Conservation (phyloP, 768 basidiomycete species). For the Xanthoconium stramineum region DNA sequence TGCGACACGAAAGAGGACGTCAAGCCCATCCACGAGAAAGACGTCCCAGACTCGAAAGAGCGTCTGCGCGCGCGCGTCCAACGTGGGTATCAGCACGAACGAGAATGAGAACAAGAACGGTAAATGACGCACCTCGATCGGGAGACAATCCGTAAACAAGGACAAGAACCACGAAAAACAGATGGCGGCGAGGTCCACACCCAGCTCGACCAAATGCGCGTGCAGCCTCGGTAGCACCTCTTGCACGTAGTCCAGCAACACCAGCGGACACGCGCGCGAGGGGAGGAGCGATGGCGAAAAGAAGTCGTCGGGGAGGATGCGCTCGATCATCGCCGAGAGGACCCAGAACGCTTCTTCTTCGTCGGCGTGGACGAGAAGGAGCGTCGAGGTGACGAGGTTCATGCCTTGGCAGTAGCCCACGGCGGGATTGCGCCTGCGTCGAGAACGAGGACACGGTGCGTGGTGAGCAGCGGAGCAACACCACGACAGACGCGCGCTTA, state of each 20-base stretch:
- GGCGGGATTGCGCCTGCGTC: slow-evolving; percentile 74
- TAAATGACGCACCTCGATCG: slow-evolving; percentile 70
- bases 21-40: slow-evolving; percentile 89
- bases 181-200: slow-evolving; percentile 88
- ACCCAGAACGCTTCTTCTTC: slow-evolving; percentile 99
- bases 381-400: slow-evolving; percentile 93
- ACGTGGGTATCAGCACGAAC: background rate
- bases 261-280: slow-evolving; percentile 90
- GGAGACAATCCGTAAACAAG: slow-evolving; percentile 92
- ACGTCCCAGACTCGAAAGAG: slow-evolving; percentile 96
- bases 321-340: slow-evolving; percentile 83
- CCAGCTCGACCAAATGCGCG: slow-evolving; percentile 70
- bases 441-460: background rate
- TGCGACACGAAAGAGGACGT: slow-evolving; percentile 88
- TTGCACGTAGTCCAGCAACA: slow-evolving; percentile 83
- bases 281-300: slow-evolving; percentile 91
- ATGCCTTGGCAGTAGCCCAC: slow-evolving; percentile 96
- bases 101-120: background rate
- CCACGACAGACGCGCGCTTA: slow-evolving; percentile 34
- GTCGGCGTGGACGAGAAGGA: slow-evolving; percentile 87
- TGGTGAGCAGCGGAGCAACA: background rate
- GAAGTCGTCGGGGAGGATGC: slow-evolving; percentile 87
- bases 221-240: slow-evolving; percentile 74
- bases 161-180: slow-evolving; percentile 99
- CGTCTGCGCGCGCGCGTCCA: slow-evolving; percentile 50